Evolutionary conservation across 2,329 filamentous ascomycete species (phyloP).

Genomic region (Aspergillus ochraceus): DNA sequence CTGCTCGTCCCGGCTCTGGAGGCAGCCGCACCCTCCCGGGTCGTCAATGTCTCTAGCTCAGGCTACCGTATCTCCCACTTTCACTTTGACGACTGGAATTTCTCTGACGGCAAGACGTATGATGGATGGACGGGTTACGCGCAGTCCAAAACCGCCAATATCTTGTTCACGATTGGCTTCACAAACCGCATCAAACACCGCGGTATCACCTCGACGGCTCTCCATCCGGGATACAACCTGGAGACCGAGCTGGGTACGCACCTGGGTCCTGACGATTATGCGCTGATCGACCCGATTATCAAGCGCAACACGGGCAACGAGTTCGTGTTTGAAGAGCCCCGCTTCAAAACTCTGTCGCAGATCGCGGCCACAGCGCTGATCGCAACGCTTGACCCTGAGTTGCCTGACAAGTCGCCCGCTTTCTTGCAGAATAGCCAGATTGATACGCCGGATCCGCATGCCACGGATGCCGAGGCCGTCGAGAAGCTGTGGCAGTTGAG

Average conservation of each 20-base stretch:
- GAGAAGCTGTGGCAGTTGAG: neutral
- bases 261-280: neutral
- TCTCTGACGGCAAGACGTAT: constrained; percentile 23
- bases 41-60: constrained; percentile 18
- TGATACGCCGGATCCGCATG: neutral
- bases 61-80: constrained; percentile 29
- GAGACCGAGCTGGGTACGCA: neutral
- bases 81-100: constrained; percentile 31
- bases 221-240: neutral
- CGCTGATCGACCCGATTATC: neutral
- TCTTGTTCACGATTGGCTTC: constrained; percentile 38
- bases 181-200: neutral
- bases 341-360: neutral
- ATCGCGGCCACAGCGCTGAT: neutral
- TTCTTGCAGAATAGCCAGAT: neutral
- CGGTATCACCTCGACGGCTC: neutral
- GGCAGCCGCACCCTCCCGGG: constrained; percentile 15
- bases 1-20: constrained; percentile 27
- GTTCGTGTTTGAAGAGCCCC: neutral
- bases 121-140: constrained; percentile 41
- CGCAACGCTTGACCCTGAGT: neutral
- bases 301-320: neutral
- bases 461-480: neutral
- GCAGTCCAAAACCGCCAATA: constrained; percentile 48
- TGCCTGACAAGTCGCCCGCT: neutral